These are phyloP conservation scores for Terana coerulea DNA, from an alignment of 768 basidiomycete genomes.

Conservation along the genomic window DNA sequence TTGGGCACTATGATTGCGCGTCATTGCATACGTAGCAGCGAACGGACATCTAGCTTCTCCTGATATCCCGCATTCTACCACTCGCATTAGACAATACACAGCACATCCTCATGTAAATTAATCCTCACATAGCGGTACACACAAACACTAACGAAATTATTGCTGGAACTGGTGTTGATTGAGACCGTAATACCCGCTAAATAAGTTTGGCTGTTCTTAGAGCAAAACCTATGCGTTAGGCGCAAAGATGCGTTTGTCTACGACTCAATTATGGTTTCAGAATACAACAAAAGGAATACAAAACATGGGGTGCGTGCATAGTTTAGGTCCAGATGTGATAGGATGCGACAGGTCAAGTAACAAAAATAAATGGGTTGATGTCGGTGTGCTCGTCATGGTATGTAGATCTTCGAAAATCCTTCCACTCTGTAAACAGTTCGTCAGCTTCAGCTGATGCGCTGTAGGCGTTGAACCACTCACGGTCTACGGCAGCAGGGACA, in stretches of 20 bases:
- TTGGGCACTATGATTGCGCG: slow-evolving; percentile 72
- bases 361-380: neutral
- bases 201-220: too few species aligned
- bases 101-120: neutral
- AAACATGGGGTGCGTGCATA: neutral
- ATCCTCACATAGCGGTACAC: neutral
- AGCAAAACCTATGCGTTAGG: too few species aligned
- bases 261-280: too few species aligned
- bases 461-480: slow-evolving; percentile 26
- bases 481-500: slow-evolving; percentile 61
- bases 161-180: too few species aligned
- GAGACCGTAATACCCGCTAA: too few species aligned
- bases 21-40: neutral
- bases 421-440: slow-evolving; percentile 31
- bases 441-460: neutral
- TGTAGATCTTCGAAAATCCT: slow-evolving; percentile 60
- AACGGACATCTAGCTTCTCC: neutral
- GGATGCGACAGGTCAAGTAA: neutral
- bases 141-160: too few species aligned
- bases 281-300: too few species aligned
- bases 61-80: neutral
- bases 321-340: neutral
- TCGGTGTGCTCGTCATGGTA: slow-evolving; percentile 35
- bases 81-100: neutral
- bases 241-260: too few species aligned